Percentiles rank a stretch among this genome's conserved stretches.
phyloP scores from a whole-genome alignment of 257 asterid species.

The Rubia yunnanensis region DNA sequence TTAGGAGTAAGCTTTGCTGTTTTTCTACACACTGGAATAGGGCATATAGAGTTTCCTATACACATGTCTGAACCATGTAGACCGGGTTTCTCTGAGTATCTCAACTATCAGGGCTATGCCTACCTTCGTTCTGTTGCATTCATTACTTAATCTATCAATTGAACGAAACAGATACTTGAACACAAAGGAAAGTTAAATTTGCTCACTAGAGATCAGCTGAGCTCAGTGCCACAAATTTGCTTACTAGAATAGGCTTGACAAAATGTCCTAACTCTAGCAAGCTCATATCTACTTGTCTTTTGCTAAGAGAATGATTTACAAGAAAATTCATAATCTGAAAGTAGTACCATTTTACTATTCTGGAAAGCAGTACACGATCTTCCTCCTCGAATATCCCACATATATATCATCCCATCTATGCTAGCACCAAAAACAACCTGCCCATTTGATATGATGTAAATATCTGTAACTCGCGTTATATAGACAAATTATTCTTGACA shows the following conservation, averaged over 20 bases:
- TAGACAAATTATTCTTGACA: background rate
- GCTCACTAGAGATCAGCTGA: background rate
- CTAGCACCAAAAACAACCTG: constrained; percentile 90
- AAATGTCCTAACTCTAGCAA: background rate
- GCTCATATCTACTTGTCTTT: background rate
- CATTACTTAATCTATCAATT: background rate
- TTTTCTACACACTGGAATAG: background rate
- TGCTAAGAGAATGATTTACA: background rate
- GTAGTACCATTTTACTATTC: constrained; percentile 56
- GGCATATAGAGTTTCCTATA: background rate
- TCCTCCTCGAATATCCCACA: constrained; percentile 98
- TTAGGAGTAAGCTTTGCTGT: background rate
- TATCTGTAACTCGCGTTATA: background rate
- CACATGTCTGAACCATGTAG: background rate
- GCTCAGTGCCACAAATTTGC: background rate
- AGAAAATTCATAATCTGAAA: constrained; percentile 4
- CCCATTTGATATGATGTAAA: constrained; percentile 10
- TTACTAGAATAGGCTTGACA: background rate
- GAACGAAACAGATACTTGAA: background rate
- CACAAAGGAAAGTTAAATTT: background rate
- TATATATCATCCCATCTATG: constrained; percentile 57
- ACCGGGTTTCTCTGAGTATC: background rate
- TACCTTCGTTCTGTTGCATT: background rate
- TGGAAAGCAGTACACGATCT: constrained; percentile 55
- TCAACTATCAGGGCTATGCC: background rate